Conservation (phyloP, 805 yeast species). For the Candida ortonii region DNA sequence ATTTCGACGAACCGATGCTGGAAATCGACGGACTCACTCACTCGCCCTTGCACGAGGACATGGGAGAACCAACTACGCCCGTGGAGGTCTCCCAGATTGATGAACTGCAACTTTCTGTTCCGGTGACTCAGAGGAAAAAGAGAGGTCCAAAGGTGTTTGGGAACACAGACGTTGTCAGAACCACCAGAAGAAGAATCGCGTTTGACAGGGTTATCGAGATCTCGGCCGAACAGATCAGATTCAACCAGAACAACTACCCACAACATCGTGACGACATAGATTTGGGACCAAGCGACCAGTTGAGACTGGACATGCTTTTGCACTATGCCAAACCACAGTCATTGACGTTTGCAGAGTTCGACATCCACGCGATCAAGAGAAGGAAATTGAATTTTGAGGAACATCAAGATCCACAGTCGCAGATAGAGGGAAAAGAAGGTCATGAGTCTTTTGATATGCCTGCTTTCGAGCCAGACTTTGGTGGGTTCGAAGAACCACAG, state of each 20-base stretch:
- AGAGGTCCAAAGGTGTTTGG: constrained; percentile 32
- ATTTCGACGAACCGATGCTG: constrained; percentile 26
- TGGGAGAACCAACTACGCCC: constrained; percentile 19
- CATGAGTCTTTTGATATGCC: constrained; percentile 20
- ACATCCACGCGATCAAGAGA: constrained; percentile 13
- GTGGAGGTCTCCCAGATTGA: constrained; percentile 6
- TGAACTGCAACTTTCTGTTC: constrained; percentile 3
- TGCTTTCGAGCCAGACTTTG: constrained; percentile 22
- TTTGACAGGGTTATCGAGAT: constrained; percentile 46
- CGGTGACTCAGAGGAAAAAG: constrained; percentile 13
- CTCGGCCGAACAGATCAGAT: constrained; percentile 37
- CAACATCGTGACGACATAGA: constrained; percentile 8
- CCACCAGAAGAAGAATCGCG: constrained; percentile 43
- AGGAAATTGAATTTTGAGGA: constrained; percentile 8
- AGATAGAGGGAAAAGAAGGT: constrained; percentile 5
- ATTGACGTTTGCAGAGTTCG: constrained; percentile 13
- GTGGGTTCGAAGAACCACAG: constrained; percentile 17
- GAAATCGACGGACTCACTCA: constrained; percentile 15
- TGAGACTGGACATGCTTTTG: constrained; percentile 6
- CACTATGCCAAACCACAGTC: constrained; percentile 10
- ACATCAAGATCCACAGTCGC: constrained; percentile 2
- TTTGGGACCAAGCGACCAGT: constrained; percentile 1
- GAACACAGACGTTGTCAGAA: constrained; percentile 44
- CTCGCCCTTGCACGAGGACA: constrained; percentile 9
- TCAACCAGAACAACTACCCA: constrained; percentile 30